These are phyloP conservation scores for Fusarium sarcochroum DNA, from an alignment of 2,329 filamentous ascomycete genomes.

Conservation along the genomic window DNA sequence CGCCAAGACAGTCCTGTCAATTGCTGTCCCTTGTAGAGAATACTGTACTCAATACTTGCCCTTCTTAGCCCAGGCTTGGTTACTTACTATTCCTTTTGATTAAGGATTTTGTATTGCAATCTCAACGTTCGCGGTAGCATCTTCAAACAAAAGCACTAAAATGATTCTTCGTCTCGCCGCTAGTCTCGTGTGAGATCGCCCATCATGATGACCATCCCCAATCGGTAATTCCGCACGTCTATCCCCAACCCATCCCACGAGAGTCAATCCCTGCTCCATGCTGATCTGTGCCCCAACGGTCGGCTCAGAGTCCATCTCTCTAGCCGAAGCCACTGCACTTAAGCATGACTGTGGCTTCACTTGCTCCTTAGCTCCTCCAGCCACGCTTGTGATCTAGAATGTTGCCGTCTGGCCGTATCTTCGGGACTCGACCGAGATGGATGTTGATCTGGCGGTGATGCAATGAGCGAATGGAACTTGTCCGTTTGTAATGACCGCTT, in stretches of 20 bases:
- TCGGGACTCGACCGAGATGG: constrained; percentile 48
- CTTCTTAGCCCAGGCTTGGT: not conserved
- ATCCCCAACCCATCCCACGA: constrained; percentile 34
- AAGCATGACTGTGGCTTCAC: constrained; percentile 22
- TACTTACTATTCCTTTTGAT: not conserved
- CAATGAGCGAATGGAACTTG: constrained; percentile 31
- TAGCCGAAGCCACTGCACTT: constrained; percentile 46
- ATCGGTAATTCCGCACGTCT: constrained; percentile 19
- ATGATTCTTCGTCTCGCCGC: constrained; percentile 34
- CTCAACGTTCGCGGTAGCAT: not conserved
- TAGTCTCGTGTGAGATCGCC: constrained; percentile 37
- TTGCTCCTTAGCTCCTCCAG: not conserved
- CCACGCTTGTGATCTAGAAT: constrained; percentile 19
- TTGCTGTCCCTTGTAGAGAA: not conserved
- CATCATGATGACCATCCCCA: constrained; percentile 20
- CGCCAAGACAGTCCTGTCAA: not conserved
- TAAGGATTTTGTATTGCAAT: not conserved
- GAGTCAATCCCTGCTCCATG: constrained; percentile 40
- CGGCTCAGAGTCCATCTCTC: constrained; percentile 38
- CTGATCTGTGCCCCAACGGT: constrained; percentile 45
- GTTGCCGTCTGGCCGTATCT: constrained; percentile 36
- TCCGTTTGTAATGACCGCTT: constrained; percentile 8
- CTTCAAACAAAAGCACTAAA: not conserved
- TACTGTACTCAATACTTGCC: not conserved
- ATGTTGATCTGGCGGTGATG: constrained; percentile 27